Conservation (phyloP, 2,329 filamentous ascomycete genomes). For the Fusarium proliferatum region DNA sequence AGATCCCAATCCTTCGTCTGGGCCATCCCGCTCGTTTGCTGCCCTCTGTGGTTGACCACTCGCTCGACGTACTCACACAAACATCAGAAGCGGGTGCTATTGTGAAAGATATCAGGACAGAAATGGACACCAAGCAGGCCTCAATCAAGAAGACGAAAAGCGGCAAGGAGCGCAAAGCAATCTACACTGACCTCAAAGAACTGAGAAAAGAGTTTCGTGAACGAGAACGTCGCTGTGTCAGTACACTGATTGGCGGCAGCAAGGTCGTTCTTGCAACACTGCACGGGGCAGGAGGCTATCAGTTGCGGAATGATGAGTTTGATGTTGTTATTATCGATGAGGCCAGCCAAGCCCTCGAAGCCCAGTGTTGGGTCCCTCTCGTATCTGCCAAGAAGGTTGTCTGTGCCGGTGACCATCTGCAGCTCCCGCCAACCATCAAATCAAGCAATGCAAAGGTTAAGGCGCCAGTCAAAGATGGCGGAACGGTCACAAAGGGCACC, state of each 20-base stretch:
- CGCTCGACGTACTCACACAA: conserved; percentile 88
- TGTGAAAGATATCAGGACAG: conserved; percentile 87
- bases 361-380: conserved; percentile 95
- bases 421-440: conserved; percentile 95
- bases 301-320: conserved; percentile 82
- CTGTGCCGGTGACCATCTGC: conserved; percentile 92
- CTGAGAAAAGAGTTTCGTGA: conserved; percentile 89
- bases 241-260: conserved; percentile 77
- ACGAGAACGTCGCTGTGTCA: conserved; percentile 84
- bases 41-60: conserved; percentile 88
- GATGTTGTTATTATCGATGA: conserved; percentile 97
- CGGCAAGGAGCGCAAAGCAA: conserved; percentile 80
- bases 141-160: conserved; percentile 88
- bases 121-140: conserved; percentile 93
- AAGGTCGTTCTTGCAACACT: conserved; percentile 92
- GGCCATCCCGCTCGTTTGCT: conserved; percentile 93
- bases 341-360: conserved; percentile 93
- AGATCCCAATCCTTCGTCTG: conserved; percentile 86
- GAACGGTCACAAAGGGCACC: conserved; percentile 61
- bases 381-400: conserved; percentile 85
- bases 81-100: conserved; percentile 91
- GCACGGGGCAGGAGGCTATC: conserved; percentile 88
- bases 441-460: conserved; percentile 69
- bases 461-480: conserved; percentile 51
- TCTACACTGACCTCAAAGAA: conserved; percentile 87